Percentiles rank a stretch among this genome's conserved stretches.
phyloP scores from a whole-genome alignment of 176 grass and related monocot species.

The Zoysia japonica region DNA sequence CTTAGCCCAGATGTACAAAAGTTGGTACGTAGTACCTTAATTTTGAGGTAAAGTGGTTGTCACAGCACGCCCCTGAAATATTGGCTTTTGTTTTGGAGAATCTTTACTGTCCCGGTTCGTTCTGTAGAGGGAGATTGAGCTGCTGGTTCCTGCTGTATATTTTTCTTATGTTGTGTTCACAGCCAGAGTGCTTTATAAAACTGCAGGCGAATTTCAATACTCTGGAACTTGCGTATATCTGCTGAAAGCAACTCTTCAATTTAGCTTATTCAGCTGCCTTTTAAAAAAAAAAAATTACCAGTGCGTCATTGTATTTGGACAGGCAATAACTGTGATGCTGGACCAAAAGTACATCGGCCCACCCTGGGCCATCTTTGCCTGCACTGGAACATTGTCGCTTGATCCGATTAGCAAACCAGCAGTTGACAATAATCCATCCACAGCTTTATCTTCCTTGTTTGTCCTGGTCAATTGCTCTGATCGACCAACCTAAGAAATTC shows the following conservation, averaged over 20 bases:
- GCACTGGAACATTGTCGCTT: neutral
- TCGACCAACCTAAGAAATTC: neutral
- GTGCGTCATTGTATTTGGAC: neutral
- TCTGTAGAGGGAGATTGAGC: constrained; percentile 5
- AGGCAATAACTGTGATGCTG: neutral
- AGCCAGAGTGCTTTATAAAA: neutral
- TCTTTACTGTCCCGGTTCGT: constrained; percentile 35
- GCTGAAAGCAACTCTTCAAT: no score
- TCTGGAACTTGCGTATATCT: neutral
- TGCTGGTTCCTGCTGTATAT: neutral
- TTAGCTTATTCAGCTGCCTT: no score
- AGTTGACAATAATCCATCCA: neutral
- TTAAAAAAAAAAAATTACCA: no score
- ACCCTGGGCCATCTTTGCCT: constrained; percentile 27
- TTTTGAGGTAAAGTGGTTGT: constrained; percentile 20
- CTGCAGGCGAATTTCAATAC: neutral
- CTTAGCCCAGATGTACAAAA: constrained; percentile 30
- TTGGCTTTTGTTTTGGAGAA: constrained; percentile 22
- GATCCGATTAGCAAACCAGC: no score
- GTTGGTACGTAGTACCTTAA: neutral
- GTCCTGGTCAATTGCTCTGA: neutral
- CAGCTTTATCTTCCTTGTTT: neutral
- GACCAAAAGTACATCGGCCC: constrained; percentile 10
- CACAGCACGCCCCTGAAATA: constrained; percentile 25
- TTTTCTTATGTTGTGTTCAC: neutral